Conservation (phyloP, 768 basidiomycete genomes). For the Leccinum incarnatum region DNA sequence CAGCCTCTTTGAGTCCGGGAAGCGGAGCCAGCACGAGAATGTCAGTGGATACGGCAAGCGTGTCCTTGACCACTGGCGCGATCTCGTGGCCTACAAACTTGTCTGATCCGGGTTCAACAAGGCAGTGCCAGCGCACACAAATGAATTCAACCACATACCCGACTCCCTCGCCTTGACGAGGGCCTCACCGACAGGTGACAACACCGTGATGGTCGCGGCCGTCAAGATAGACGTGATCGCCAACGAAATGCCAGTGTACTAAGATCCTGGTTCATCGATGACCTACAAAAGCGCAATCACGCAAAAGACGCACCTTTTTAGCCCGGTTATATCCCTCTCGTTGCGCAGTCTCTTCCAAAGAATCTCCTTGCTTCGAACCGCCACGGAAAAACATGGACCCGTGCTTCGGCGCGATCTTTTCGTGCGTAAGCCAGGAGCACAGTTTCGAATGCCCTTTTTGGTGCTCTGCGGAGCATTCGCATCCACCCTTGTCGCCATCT, state of each 20-base stretch:
- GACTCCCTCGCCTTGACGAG: slow-evolving; percentile 24
- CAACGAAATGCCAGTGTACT: slow-evolving; percentile 29
- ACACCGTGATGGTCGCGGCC: slow-evolving; percentile 9
- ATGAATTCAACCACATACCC: slow-evolving; percentile 3
- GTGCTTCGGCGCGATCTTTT: slow-evolving; percentile 32
- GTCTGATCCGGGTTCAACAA: slow-evolving; percentile 16
- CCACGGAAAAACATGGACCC: slow-evolving; percentile 18
- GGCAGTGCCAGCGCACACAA: background rate
- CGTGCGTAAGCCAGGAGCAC: background rate
- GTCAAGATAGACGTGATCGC: slow-evolving; percentile 30
- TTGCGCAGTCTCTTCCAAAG: slow-evolving; percentile 7
- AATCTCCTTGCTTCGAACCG: slow-evolving; percentile 22
- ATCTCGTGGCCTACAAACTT: slow-evolving; percentile 35
- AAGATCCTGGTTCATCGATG: background rate
- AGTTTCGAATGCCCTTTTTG: background rate
- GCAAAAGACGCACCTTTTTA: slow-evolving; percentile 17
- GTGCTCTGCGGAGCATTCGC: background rate
- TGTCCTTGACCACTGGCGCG: slow-evolving; percentile 36
- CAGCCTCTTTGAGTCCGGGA: slow-evolving; percentile 52
- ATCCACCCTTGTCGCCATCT: background rate
- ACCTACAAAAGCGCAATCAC: background rate
- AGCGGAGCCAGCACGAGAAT: slow-evolving; percentile 51
- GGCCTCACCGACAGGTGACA: slow-evolving; percentile 25
- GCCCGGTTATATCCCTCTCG: slow-evolving; percentile 29
- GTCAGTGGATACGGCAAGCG: slow-evolving; percentile 35